phyloP scores from a whole-genome alignment of 1,139 yeast species.

The Candida glucosophila region DNA sequence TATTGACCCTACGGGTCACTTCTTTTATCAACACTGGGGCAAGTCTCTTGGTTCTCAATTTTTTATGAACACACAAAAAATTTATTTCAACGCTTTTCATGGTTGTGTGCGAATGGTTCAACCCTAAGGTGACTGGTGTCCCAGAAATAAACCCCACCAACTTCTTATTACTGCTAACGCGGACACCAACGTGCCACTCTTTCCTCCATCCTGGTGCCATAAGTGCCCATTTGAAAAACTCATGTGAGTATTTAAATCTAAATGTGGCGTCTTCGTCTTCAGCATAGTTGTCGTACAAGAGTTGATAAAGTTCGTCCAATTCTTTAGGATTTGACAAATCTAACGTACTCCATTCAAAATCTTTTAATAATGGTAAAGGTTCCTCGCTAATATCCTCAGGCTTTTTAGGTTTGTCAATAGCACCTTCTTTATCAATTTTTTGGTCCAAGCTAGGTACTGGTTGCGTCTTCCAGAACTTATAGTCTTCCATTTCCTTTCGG shows the following conservation, averaged over 20 bases:
- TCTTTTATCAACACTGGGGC: slow-evolving; percentile 93
- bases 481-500: slow-evolving; percentile 69
- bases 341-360: slow-evolving; percentile 83
- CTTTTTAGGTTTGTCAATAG: slow-evolving; percentile 61
- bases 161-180: slow-evolving; percentile 68
- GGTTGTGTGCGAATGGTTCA: slow-evolving; percentile 41
- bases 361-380: slow-evolving; percentile 65
- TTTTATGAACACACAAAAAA: slow-evolving; percentile 89
- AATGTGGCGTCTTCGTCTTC: slow-evolving; percentile 91
- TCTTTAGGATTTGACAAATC: slow-evolving; percentile 55
- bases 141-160: slow-evolving; percentile 91
- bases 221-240: slow-evolving; percentile 86
- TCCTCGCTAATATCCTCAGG: slow-evolving; percentile 62
- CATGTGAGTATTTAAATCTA: slow-evolving; percentile 80
- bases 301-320: slow-evolving; percentile 65
- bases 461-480: slow-evolving; percentile 97
- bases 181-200: slow-evolving; percentile 91
- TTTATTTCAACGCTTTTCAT: slow-evolving; percentile 81
- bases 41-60: slow-evolving; percentile 83
- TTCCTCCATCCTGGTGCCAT: slow-evolving; percentile 91
- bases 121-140: slow-evolving; percentile 64
- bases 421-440: slow-evolving; percentile 63
- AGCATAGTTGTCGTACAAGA: slow-evolving; percentile 83
- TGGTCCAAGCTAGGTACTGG: slow-evolving; percentile 82
- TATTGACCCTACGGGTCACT: slow-evolving; percentile 87